These are phyloP conservation scores for Wolfiporia cocos DNA, from an alignment of 1,284 basidiomycete species.

Conservation along the genomic window DNA sequence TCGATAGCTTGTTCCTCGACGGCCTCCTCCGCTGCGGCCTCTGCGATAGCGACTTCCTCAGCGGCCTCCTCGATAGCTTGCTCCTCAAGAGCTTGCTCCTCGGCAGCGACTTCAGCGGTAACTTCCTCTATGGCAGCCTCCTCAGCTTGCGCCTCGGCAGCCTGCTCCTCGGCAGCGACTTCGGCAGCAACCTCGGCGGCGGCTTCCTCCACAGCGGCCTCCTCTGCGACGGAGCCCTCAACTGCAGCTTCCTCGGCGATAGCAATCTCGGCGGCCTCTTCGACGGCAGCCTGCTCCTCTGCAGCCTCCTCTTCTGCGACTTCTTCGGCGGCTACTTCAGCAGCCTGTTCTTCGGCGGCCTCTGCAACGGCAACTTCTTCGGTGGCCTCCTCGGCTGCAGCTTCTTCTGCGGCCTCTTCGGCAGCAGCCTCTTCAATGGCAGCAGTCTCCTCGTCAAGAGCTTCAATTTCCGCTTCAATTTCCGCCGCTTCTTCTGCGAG, in stretches of 20 bases:
- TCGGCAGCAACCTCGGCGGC: slow-evolving; percentile 1
- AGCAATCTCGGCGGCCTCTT: slow-evolving; percentile 1
- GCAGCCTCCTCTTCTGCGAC: background rate
- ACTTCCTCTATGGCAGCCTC: slow-evolving; percentile 1
- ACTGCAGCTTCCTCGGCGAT: background rate
- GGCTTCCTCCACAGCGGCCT: slow-evolving; percentile 1
- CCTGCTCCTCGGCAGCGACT: slow-evolving; percentile 1
- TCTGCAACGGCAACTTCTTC: slow-evolving; percentile 1
- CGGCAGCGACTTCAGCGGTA: background rate
- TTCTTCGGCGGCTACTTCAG: background rate
- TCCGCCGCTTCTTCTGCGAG: background rate
- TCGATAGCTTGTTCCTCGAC: background rate
- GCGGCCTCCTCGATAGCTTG: background rate
- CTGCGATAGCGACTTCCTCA: too few species aligned
- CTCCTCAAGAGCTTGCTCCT: background rate
- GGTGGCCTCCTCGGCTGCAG: slow-evolving; percentile 2
- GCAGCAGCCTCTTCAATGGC: background rate
- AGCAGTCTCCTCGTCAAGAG: background rate
- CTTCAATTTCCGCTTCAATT: background rate
- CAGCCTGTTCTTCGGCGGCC: background rate
- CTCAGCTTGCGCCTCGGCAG: background rate
- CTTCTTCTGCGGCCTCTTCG: background rate
- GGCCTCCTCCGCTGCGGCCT: slow-evolving; percentile 2
- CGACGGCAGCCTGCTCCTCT: background rate
- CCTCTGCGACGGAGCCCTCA: too few species aligned